These are phyloP conservation scores for Ambrosia trifida DNA, from an alignment of 129 eudicot species.

Conservation along the genomic window DNA sequence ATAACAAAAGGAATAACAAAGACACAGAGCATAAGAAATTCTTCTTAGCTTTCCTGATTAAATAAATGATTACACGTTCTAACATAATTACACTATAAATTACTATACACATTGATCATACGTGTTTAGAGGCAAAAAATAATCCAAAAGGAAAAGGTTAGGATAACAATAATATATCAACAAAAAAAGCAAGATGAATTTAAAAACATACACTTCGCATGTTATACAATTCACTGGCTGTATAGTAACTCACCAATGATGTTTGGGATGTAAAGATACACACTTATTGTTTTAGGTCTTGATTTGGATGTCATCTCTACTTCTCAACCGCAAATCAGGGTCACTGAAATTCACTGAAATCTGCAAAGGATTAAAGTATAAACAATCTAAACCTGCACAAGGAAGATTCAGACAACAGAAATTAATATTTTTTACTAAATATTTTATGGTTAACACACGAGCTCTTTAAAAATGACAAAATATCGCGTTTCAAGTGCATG, in stretches of 20 bases:
- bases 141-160: neutral
- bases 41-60: conserved; percentile 4
- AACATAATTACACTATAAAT: neutral
- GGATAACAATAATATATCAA: neutral
- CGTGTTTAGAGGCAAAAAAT: neutral
- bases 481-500: conserved; percentile 6
- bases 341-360: conserved; percentile 21
- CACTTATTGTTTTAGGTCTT: conserved; percentile 53
- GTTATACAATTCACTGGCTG: neutral
- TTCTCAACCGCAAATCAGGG: conserved; percentile 31
- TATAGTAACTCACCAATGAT: conserved; percentile 66
- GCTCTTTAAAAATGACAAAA: conserved; percentile 11
- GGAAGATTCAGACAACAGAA: neutral
- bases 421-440: neutral
- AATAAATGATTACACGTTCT: neutral
- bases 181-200: neutral
- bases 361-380: conserved; percentile 26
- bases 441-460: neutral
- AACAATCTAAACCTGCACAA: conserved; percentile 33
- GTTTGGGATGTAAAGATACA: conserved; percentile 88
- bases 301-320: conserved; percentile 60
- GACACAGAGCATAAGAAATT: conserved; percentile 1
- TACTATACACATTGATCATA: neutral
- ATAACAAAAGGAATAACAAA: conserved; percentile 6
- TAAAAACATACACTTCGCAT: neutral